These are phyloP conservation scores for Aspergillus homomorphus DNA, from an alignment of 495 filamentous ascomycete genomes.

Conservation along the genomic window DNA sequence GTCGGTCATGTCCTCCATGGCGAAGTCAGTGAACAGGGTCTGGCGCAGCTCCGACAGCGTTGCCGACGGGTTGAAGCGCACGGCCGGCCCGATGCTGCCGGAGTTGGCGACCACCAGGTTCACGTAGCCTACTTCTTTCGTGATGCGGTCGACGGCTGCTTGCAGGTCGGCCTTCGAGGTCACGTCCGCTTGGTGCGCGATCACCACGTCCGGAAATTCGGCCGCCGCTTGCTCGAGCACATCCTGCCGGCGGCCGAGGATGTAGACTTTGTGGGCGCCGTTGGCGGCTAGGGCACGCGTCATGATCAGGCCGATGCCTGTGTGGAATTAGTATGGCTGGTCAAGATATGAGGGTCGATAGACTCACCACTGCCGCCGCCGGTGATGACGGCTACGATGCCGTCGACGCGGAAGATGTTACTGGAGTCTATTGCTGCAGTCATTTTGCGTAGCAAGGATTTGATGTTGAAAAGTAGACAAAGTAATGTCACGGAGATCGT, in stretches of 20 bases:
- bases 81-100: constrained; percentile 55
- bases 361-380: constrained; percentile 58
- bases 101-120: constrained; percentile 67
- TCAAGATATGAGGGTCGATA: not conserved
- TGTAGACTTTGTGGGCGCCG: constrained; percentile 56
- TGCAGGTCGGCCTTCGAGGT: constrained; percentile 59
- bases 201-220: constrained; percentile 38
- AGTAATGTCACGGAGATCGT: no score
- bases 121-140: constrained; percentile 52
- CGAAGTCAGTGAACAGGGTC: not conserved
- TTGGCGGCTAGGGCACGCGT: constrained; percentile 55
- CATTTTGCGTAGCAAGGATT: no score
- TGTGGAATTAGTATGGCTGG: not conserved
- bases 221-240: constrained; percentile 47
- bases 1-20: constrained; percentile 47
- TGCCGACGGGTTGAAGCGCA: constrained; percentile 15
- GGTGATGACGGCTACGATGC: constrained; percentile 57
- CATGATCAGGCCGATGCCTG: constrained; percentile 55
- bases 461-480: no score
- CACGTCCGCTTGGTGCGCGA: constrained; percentile 62
- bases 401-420: not conserved
- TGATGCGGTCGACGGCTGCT: constrained; percentile 47
- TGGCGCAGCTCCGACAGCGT: not conserved
- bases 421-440: not conserved
- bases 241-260: constrained; percentile 56